phyloP scores from a whole-genome alignment of 1,284 basidiomycete species.

The Phlebopus sp. region DNA sequence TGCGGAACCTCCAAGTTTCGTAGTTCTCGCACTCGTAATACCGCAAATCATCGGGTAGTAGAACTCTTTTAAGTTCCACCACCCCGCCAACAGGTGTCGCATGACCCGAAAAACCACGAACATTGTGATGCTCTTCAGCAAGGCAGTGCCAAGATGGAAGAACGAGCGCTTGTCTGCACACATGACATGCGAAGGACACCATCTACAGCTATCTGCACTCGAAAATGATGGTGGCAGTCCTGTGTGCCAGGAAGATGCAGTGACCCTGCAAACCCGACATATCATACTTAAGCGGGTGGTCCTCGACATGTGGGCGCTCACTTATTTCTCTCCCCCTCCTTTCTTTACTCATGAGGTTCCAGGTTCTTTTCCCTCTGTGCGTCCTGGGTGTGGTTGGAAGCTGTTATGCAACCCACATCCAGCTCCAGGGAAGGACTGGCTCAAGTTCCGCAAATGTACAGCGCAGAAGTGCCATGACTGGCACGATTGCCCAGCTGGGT shows the following conservation, averaged over 20 bases:
- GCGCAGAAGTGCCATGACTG: slow-evolving; percentile 19
- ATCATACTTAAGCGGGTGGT: neutral
- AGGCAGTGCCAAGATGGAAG: neutral
- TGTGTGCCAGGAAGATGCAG: neutral
- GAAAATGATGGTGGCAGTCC: neutral
- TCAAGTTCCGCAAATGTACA: slow-evolving; percentile 4
- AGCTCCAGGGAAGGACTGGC: slow-evolving; percentile 16
- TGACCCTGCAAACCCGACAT: neutral
- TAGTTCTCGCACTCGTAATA: too few relatives aligned
- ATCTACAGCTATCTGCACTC: neutral
- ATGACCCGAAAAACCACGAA: too few relatives aligned
- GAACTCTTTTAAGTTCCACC: too few relatives aligned
- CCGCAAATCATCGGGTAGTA: too few relatives aligned
- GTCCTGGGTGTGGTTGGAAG: slow-evolving; percentile 9
- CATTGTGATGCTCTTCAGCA: neutral
- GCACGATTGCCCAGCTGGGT: slow-evolving; percentile 9
- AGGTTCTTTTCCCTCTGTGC: slow-evolving; percentile 7
- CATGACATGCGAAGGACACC: neutral
- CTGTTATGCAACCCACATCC: slow-evolving; percentile 14
- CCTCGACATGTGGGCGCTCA: neutral
- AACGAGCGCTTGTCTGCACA: neutral
- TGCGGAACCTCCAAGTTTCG: too few relatives aligned
- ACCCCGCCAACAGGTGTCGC: too few relatives aligned
- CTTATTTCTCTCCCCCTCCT: neutral
- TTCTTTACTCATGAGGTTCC: slow-evolving; percentile 13